Base-by-base conservation (phyloP, 129 eudicot genomes). In the Mikania micrantha region DNA sequence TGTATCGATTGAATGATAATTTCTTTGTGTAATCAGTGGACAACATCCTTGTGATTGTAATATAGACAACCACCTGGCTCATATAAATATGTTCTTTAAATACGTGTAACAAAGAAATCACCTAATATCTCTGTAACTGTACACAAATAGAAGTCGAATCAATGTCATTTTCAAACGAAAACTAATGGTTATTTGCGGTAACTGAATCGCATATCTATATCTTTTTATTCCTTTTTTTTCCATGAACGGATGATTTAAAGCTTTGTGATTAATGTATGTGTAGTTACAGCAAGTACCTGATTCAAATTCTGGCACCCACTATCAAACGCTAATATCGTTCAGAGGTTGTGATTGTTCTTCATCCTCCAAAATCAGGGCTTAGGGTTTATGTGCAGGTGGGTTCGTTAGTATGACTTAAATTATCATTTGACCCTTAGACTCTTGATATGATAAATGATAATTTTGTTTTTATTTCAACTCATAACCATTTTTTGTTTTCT, bases 1-100 rank as follows among this genome's bases (percentile, higher is more conserved):
- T 86, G 48, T 50, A 21, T 0, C 91, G 85, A 3, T 67, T 75
- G 60, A 89, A 89, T 2, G 94, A 89, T 9, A 86, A 19, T n/a
- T 82, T 84, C 20, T 81, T 83, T 1, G 61, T 49, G 0, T 78
- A 67, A 60, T 86, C 84, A 20, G 63, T 70, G 32, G 85, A 80
- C 60, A 85, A 66, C 90, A 89, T 89, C 31, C 7, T 63, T 49
- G 27, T 9, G 41, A 61, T 22, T 56, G 52, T 32, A 21, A 7
- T 42, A 53, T 66, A 53, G 25, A 11, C 12, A 29, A 61, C 4
- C 16, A 72, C n/a, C 35, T 45, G 52, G 38, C 35, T 72, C 52
- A 24, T 47, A 22, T 45, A 11, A 24, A 36, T 60, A 15, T 28
- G 3, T 34, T 21, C 31, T 29, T 19, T 17, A 29, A 16, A n/a